Conservation (phyloP, 768 basidiomycete species). For the Postia placenta region DNA sequence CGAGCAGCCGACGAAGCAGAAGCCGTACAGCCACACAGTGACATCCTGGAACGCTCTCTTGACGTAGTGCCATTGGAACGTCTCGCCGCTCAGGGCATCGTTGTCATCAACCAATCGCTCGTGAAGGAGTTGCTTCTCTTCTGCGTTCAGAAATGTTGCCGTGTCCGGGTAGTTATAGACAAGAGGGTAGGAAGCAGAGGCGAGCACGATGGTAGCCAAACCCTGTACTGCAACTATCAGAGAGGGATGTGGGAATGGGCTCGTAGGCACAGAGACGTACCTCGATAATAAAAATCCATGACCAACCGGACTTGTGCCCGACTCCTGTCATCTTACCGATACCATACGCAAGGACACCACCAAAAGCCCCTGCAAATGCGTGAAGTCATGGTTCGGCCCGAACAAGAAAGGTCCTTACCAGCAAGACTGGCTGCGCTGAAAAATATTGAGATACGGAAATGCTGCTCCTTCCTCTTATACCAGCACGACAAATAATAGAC, state of each 20-base stretch:
- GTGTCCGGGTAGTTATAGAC: conserved; percentile 17
- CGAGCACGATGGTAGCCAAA: conserved; percentile 10
- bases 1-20: conserved; percentile 5
- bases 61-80: conserved; percentile 1
- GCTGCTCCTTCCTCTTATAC: conserved; percentile 31
- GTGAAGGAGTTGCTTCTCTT: conserved; percentile 8
- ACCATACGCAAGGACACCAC: conserved; percentile 28
- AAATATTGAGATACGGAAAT: conserved; percentile 24
- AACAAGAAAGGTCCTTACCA: conserved; percentile 4
- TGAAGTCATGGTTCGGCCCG: conserved; percentile 13
- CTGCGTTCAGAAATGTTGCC: conserved; percentile 11
- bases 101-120: conserved; percentile 4
- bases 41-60: conserved; percentile 2
- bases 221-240: background rate
- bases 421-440: conserved; percentile 26
- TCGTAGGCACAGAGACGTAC: too few species aligned
- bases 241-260: too few species aligned
- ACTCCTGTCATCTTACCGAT: conserved; percentile 25
- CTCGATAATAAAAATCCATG: conserved; percentile 38
- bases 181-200: conserved; percentile 6
- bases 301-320: conserved; percentile 21
- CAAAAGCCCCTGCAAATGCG: conserved; percentile 21
- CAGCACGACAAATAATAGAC: conserved; percentile 40
- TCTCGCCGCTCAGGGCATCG: conserved; percentile 4
- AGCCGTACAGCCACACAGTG: conserved; percentile 6